Evolutionary conservation across 345 rosid species (phyloP), one percentile per base, ranked within the genome.

Genomic region (Pseudoturritis turrita): DNA sequence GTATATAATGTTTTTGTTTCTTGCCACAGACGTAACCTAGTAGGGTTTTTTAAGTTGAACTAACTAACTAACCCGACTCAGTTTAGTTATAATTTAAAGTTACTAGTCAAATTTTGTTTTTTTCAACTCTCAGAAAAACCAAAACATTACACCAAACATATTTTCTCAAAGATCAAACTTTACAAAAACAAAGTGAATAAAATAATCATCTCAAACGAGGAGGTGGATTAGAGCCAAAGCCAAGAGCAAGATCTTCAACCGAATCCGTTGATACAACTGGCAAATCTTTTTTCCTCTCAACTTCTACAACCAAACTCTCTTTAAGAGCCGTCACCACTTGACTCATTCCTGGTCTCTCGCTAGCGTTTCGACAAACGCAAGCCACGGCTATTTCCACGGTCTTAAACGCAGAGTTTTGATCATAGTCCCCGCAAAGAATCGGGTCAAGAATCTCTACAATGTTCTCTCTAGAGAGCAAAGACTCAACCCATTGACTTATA

Each of bases 381-480:
- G 84, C 59, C 83, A 82, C 46, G 0, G 88, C 88, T 10, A 81
- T 25, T 51, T 87, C 83, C 36, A 83, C 68, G 0, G 63, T 74
- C 72, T 75, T 86, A 79, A 83, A 86, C 0, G 78, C 83, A 14
- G 85, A 82, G 73, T 81, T 71, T 12, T 44, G 65, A 29, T 84
- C 77, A 9, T 81, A 60, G 23, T 78, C 71, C 28, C 83, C 86
- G 2, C 72, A 25, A 46, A 88, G 68, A 44, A 68, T 76, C 17
- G 83, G 87, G 68, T 84, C 93, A 51, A 86, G 77, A 19, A 80
- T 74, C 22, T 55, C 78, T 19, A 37, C 70, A 5, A 88, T 73
- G 55, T 83, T 84, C 1, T 86, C 88, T 46, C 46, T 71, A 0
- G 71, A 72, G 2, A 86, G 31, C 46, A 77, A 66, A 19, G 82